These are phyloP conservation scores for Prunus mume DNA, from an alignment of 306 rosid species.

Conservation along the genomic window DNA sequence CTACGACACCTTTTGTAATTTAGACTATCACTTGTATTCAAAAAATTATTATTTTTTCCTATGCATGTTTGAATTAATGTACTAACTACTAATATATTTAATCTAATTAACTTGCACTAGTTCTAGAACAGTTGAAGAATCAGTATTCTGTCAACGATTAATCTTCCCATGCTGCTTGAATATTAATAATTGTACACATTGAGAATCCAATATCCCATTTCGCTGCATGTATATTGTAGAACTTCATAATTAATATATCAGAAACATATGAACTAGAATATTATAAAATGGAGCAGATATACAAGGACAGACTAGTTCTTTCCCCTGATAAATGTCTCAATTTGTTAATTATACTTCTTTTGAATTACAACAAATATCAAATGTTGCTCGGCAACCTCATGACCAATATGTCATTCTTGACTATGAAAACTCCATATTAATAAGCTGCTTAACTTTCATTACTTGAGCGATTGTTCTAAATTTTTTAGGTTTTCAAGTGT, in stretches of 20 bases:
- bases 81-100: not conserved
- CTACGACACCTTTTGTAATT: no score
- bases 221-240: no score
- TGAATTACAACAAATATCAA: not conserved
- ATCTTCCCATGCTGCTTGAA: not conserved
- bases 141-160: not conserved
- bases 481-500: no score
- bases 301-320: not conserved
- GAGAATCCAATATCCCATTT: not conserved
- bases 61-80: not conserved
- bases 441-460: not conserved
- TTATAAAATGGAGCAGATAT: not conserved
- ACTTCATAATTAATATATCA: no score
- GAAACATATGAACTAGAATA: no score
- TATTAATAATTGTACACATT: not conserved
- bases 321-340: not conserved
- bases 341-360: not conserved
- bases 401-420: no score
- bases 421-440: no score
- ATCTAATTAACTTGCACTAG: not conserved
- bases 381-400: not conserved
- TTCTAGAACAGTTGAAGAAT: not conserved
- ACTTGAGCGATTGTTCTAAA: not conserved
- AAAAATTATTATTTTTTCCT: no score
- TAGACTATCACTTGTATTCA: no score